These are phyloP conservation scores for Vitis hybrid DNA, from an alignment of 177 flowering plant species.

Conservation along the genomic window DNA sequence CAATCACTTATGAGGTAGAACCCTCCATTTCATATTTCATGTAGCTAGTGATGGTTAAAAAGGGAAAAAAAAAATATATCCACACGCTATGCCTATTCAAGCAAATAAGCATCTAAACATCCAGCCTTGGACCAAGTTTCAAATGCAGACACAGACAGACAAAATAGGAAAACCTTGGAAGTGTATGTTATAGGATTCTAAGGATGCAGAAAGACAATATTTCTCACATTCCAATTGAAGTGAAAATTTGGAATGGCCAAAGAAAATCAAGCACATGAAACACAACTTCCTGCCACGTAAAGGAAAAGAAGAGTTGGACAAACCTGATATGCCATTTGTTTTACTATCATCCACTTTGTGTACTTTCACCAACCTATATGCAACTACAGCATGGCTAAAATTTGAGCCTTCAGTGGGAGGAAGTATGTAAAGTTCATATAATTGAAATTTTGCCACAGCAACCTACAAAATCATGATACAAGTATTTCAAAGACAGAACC, in stretches of 20 bases:
- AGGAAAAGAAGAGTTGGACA: not conserved
- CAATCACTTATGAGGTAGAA: not conserved
- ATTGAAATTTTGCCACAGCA: constrained; percentile 14
- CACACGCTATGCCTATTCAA: not conserved
- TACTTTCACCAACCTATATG: constrained; percentile 16
- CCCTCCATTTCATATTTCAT: not conserved
- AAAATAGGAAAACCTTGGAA: not conserved
- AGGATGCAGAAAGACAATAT: not conserved
- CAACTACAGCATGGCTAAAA: constrained; percentile 20
- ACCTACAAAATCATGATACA: constrained; percentile 19
- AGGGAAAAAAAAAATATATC: not conserved
- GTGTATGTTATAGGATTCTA: not conserved
- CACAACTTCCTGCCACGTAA: not conserved
- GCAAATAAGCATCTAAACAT: not conserved
- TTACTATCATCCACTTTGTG: not conserved
- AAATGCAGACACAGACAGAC: too few relatives aligned
- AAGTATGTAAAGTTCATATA: constrained; percentile 30
- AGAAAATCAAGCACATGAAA: not conserved
- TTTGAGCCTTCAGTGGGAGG: constrained; percentile 29
- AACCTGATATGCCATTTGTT: constrained; percentile 5
- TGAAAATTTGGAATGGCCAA: not conserved
- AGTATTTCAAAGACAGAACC: not conserved
- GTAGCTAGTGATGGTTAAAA: not conserved
- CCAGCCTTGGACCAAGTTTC: too few relatives aligned
- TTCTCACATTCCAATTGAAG: not conserved